Percentiles rank a stretch among this genome's conserved stretches.
Evolutionary conservation across 2,329 filamentous ascomycete species (phyloP).

Genomic region (Lomentospora prolificans): DNA sequence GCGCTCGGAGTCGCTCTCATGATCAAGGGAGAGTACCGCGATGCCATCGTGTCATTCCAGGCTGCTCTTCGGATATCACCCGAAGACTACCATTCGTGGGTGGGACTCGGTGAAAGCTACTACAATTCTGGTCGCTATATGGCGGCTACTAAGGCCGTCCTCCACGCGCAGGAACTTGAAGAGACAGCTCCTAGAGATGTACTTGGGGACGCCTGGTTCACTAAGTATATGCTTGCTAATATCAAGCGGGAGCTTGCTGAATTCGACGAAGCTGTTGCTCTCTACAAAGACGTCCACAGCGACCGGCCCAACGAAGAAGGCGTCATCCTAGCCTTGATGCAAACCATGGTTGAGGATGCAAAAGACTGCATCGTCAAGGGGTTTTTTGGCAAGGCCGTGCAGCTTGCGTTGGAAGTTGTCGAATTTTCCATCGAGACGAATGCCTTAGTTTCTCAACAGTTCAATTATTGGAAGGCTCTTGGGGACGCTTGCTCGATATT

Average conservation of each 20-base stretch:
- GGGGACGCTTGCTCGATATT: conserved; percentile 84
- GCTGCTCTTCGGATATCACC: conserved; percentile 76
- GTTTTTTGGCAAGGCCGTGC: conserved; percentile 72
- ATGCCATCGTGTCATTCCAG: conserved; percentile 87
- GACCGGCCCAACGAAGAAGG: conserved; percentile 68
- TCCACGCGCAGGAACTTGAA: conserved; percentile 72
- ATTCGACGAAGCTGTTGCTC: conserved; percentile 68
- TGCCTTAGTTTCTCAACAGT: conserved; percentile 55
- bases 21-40: conserved; percentile 83
- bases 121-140: conserved; percentile 88
- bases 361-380: conserved; percentile 71
- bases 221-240: conserved; percentile 92
- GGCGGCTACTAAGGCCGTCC: conserved; percentile 85
- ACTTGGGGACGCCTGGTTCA: conserved; percentile 76
- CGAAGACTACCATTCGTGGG: conserved; percentile 88
- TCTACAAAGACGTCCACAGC: conserved; percentile 65
- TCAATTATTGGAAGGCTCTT: conserved; percentile 92
- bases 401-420: conserved; percentile 61
- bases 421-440: conserved; percentile 54
- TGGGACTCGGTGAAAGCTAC: conserved; percentile 95
- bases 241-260: conserved; percentile 88
- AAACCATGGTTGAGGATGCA: conserved; percentile 77
- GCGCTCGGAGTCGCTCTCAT: conserved; percentile 89
- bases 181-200: conserved; percentile 30
- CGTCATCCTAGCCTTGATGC: conserved; percentile 76